Evolutionary conservation across 441 rosid genomes (phyloP).

Genomic region (Populus tomentosa): DNA sequence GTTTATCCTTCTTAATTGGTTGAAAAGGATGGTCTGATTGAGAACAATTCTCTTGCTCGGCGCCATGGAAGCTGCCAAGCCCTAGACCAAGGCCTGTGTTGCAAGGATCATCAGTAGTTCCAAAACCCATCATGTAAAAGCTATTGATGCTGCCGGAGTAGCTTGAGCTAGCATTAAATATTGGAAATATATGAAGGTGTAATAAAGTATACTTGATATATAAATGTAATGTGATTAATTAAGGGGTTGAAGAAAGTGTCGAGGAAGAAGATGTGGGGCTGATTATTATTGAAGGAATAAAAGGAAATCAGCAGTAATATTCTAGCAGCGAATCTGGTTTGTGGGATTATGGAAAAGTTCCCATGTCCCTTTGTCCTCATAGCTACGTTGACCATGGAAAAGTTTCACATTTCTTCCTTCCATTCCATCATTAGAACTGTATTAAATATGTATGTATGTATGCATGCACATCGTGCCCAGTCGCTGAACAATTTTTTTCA

Average conservation of each 20-base stretch:
- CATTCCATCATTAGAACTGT: background rate
- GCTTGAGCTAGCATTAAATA: background rate
- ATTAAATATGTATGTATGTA: background rate
- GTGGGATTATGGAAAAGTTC: conserved; percentile 18
- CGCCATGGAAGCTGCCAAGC: conserved; percentile 14
- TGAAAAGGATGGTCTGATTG: conserved; percentile 11
- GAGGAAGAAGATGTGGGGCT: conserved; percentile 1
- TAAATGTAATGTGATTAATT: conserved; percentile 5
- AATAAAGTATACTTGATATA: background rate
- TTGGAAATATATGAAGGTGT: background rate
- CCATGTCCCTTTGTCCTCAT: conserved; percentile 19
- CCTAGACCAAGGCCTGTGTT: conserved; percentile 37
- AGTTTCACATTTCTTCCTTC: background rate
- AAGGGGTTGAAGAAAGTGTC: conserved; percentile 6
- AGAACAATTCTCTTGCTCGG: conserved; percentile 12
- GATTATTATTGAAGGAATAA: conserved; percentile 17
- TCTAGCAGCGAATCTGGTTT: conserved; percentile 21
- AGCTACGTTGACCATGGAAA: conserved; percentile 20
- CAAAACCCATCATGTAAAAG: conserved; percentile 24
- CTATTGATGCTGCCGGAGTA: background rate
- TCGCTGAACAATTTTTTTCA: background rate
- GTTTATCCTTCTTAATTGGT: conserved; percentile 21
- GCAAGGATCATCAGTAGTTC: conserved; percentile 25
- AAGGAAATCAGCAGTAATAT: conserved; percentile 19
- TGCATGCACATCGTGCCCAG: background rate